Evolutionary conservation across 192 early-diverging fungal species (phyloP).

Genomic region (Chytriomyces sp.): DNA sequence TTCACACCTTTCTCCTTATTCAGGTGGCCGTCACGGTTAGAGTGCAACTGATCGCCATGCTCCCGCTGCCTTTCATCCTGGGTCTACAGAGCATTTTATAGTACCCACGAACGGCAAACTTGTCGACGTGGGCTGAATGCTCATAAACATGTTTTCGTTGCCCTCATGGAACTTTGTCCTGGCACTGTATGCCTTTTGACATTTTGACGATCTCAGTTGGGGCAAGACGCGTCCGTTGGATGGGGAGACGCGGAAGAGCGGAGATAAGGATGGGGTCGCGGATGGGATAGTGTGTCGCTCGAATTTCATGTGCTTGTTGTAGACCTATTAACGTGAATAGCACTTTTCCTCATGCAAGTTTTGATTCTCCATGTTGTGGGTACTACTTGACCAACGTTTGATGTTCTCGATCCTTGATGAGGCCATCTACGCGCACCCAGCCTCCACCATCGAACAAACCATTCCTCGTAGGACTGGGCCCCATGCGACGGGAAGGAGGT

Average conservation of each 20-base stretch:
- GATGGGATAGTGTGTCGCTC: background rate
- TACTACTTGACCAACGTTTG: too few relatives aligned
- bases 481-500: too few relatives aligned
- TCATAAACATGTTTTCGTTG: conserved; percentile 74
- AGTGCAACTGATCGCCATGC: conserved; percentile 61
- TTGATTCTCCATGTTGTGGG: too few relatives aligned
- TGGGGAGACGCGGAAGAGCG: conserved; percentile 42
- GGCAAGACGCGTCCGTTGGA: conserved; percentile 60
- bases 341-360: too few relatives aligned
- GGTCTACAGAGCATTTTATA: conserved; percentile 91
- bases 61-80: conserved; percentile 75
- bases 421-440: too few relatives aligned
- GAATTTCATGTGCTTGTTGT: conserved; percentile 1
- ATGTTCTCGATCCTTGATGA: too few relatives aligned
- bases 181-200: conserved; percentile 77
- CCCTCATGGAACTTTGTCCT: conserved; percentile 95
- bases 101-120: conserved; percentile 84
- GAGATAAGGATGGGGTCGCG: conserved; percentile 39
- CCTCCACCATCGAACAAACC: too few relatives aligned
- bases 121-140: conserved; percentile 88
- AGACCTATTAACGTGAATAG: background rate
- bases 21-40: conserved; percentile 18
- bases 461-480: too few relatives aligned
- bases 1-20: conserved; percentile 34
- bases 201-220: conserved; percentile 70